Percentiles rank a stretch among this genome's conserved stretches.
Conservation (phyloP, 2,329 filamentous ascomycete species). For the Pseudohalonectria lignicola region DNA sequence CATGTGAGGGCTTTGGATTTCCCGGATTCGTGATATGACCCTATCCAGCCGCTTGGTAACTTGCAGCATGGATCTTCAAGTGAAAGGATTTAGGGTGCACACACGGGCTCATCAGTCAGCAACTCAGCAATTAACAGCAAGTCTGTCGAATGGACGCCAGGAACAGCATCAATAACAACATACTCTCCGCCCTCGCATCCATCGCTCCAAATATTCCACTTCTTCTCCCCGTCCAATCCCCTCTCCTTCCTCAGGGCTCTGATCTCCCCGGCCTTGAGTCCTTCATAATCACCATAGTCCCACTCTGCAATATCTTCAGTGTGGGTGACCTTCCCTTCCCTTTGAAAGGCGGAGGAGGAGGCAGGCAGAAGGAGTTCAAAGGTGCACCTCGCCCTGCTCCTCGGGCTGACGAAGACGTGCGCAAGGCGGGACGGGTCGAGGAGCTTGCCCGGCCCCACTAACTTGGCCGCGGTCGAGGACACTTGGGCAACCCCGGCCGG, state of each 20-base stretch:
- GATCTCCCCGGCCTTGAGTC: slow-evolving; percentile 40
- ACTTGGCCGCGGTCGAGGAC: slow-evolving; percentile 24
- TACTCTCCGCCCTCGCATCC: slow-evolving; percentile 46
- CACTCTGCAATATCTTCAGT: slow-evolving; percentile 46
- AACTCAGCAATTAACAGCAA: slow-evolving; percentile 1
- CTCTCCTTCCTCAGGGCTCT: slow-evolving; percentile 27
- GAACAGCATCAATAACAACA: slow-evolving; percentile 8
- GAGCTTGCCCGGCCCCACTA: slow-evolving; percentile 37
- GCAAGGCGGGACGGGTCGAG: slow-evolving; percentile 36
- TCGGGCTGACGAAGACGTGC: slow-evolving; percentile 37
- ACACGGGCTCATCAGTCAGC: not conserved
- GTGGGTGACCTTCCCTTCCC: slow-evolving; percentile 24
- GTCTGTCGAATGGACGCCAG: not conserved
- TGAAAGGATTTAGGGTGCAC: no score
- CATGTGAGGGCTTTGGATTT: slow-evolving; percentile 26
- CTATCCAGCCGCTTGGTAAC: slow-evolving; percentile 27
- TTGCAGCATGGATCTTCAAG: slow-evolving; percentile 17
- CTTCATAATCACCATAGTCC: slow-evolving; percentile 55
- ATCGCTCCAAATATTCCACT: slow-evolving; percentile 48
- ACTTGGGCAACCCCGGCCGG: slow-evolving; percentile 30
- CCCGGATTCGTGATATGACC: slow-evolving; percentile 26
- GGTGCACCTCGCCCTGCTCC: slow-evolving; percentile 33
- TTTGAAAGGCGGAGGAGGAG: slow-evolving; percentile 15
- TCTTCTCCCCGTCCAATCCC: slow-evolving; percentile 33
- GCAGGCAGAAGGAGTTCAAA: slow-evolving; percentile 26